Conservation (phyloP, 129 eudicot genomes). For the Escallonia herrerae region DNA sequence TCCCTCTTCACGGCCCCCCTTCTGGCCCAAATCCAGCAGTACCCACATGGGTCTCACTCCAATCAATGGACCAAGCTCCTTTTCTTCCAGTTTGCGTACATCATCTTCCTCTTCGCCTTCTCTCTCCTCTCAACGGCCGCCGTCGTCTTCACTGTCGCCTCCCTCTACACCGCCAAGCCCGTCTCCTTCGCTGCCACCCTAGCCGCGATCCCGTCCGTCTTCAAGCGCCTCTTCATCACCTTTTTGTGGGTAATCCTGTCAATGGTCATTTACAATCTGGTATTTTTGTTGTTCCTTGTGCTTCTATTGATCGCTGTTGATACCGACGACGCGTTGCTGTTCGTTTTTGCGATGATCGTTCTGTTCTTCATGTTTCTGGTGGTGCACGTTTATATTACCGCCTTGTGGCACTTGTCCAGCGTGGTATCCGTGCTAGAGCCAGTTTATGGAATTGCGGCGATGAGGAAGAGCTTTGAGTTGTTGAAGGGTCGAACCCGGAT, state of each 20-base stretch:
- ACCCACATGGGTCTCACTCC: constrained; percentile 17
- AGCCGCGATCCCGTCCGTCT: constrained; percentile 45
- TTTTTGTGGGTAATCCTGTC: constrained; percentile 60
- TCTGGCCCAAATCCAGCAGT: constrained; percentile 32
- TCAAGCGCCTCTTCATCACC: constrained; percentile 71
- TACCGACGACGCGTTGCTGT: constrained; percentile 38
- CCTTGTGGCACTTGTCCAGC: constrained; percentile 82
- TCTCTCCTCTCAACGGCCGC: constrained; percentile 69
- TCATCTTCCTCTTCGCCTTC: constrained; percentile 48
- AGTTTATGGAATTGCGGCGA: constrained; percentile 64
- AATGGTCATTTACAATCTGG: constrained; percentile 56
- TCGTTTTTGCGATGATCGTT: constrained; percentile 39
- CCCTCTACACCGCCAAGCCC: constrained; percentile 46
- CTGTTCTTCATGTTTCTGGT: constrained; percentile 51
- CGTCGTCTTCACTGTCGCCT: constrained; percentile 59
- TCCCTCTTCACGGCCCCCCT: constrained; percentile 58
- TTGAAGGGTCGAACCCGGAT: constrained; percentile 50
- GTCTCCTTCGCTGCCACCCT: constrained; percentile 40
- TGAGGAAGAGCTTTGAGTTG: constrained; percentile 74
- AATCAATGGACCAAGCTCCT: constrained; percentile 38
- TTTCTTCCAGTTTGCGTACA: constrained; percentile 40
- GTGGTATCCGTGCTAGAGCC: constrained; percentile 81
- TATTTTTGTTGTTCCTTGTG: constrained; percentile 45
- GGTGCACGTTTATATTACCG: constrained; percentile 81
- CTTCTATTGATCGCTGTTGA: constrained; percentile 63